Conservation (phyloP, 2,329 filamentous ascomycete species). For the Byssochlamys sp. region DNA sequence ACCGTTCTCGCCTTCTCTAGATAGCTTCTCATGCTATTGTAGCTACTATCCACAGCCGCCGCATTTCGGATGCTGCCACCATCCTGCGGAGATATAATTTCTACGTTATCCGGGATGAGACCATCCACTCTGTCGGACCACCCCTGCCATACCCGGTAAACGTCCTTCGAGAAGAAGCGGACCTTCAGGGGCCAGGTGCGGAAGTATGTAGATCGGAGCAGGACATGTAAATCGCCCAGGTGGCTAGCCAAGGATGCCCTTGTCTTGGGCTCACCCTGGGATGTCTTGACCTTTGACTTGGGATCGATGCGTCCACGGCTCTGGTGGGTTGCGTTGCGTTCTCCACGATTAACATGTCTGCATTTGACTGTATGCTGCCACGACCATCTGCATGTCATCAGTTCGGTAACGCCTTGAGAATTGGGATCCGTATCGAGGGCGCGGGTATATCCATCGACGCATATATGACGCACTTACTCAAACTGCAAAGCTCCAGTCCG, state of each 20-base stretch:
- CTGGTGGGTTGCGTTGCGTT: conserved; percentile 46
- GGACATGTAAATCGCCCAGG: conserved; percentile 68
- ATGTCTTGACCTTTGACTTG: conserved; percentile 33
- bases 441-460: too few relatives aligned
- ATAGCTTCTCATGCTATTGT: conserved; percentile 40
- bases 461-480: conserved; percentile 51
- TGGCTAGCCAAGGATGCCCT: conserved; percentile 55
- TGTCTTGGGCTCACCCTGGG: conserved; percentile 30
- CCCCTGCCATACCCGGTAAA: conserved; percentile 57
- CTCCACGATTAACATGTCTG: conserved; percentile 60
- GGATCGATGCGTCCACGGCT: conserved; percentile 23
- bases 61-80: conserved; percentile 25
- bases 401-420: conserved; percentile 1
- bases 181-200: conserved; percentile 70
- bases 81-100: conserved; percentile 26
- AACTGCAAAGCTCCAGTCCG: conserved; percentile 84
- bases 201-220: conserved; percentile 73
- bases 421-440: neutral
- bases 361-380: conserved; percentile 78
- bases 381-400: conserved; percentile 60
- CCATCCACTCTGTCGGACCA: conserved; percentile 45
- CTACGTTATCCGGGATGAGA: conserved; percentile 40
- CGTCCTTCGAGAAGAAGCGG: conserved; percentile 66
- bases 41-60: conserved; percentile 44
- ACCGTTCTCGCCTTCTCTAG: conserved; percentile 43